Base-by-base conservation (phyloP, 352 stramenopile species). In the Globisporangium megalacanthum region DNA sequence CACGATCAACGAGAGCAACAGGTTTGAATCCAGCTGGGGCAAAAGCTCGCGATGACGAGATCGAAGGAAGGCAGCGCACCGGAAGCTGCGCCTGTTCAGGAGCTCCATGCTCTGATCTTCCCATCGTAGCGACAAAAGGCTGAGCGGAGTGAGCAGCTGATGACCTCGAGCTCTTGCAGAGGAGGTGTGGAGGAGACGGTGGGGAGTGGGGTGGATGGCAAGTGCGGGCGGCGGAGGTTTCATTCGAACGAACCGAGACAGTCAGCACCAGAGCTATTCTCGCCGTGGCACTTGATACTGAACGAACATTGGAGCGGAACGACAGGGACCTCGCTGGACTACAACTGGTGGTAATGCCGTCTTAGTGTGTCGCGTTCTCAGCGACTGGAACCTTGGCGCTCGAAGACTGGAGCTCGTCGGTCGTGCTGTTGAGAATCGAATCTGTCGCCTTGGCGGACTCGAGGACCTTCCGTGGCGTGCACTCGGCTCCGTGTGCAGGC, bases 381-480 rank as follows among this genome's bases (percentile, higher is more conserved):
- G 17, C 36, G 36, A 36, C 39, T 14, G 36, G 19, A 4, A 49
- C 44, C 17, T 52, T 52, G 14, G 39, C 46, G 41, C 29, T 45
- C 11, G 22, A 35, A 15, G 19, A 35, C 31, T 35, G 13, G 6
- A 22, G 25, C 67, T 65, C 52, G 35, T 39, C 35, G 9, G 14
- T 46, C 14, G 6, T 22, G 46, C 54, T 69, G 52, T 87, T 87
- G 17, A 85, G 49, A 31, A 64, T 61, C 20, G 64, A 70, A 41
- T 87, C 77, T 8, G 72, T 79, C 7, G 65, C 66, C 62, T 77
- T 80, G 6, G 77, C 77, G 0, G 70, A 64, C 50, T 73, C 75
- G 15, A 86, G 66, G 31, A 70, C 65, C 57, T 87, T 85, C 8
- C 75, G 64, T 19, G 75, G 77, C 14, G 79, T 87, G 35, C 73